phyloP scores from a whole-genome alignment of 2,329 filamentous ascomycete genomes.

The Exophiala xenobiotica region DNA sequence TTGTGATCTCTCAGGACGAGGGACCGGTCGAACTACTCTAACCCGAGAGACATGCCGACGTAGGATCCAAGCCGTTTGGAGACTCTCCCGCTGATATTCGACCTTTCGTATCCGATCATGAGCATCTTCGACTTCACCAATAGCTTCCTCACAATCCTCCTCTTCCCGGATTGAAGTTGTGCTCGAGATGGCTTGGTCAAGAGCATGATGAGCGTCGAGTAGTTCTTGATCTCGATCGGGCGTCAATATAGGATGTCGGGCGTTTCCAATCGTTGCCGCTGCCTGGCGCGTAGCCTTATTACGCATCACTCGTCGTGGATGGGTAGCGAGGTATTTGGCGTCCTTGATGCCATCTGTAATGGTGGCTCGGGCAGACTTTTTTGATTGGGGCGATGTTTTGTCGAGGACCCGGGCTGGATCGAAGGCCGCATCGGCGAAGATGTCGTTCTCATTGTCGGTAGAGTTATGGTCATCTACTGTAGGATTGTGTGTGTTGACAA shows the following conservation, averaged over 20 bases:
- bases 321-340: slow-evolving; percentile 28
- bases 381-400: slow-evolving; percentile 19
- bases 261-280: slow-evolving; percentile 35
- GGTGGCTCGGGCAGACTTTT: slow-evolving; percentile 25
- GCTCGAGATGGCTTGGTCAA: slow-evolving; percentile 27
- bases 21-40: slow-evolving; percentile 35
- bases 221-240: slow-evolving; percentile 34
- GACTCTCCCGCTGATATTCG: slow-evolving; percentile 37
- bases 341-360: slow-evolving; percentile 27
- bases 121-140: slow-evolving; percentile 23
- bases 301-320: slow-evolving; percentile 36
- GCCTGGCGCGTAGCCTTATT: slow-evolving; percentile 34
- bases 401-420: slow-evolving; percentile 33
- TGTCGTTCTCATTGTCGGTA: slow-evolving; percentile 8
- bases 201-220: slow-evolving; percentile 36
- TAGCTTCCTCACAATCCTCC: too few relatives aligned
- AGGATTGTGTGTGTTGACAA: slow-evolving; percentile 10
- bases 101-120: slow-evolving; percentile 33
- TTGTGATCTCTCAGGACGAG: slow-evolving; percentile 32
- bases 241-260: slow-evolving; percentile 35
- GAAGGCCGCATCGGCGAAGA: slow-evolving; percentile 37
- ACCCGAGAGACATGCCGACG: slow-evolving; percentile 41
- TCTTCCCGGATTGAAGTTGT: slow-evolving; percentile 18
- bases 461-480: not conserved
- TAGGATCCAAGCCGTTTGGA: slow-evolving; percentile 41